Base-by-base conservation (phyloP, 805 yeast species). In the Wickerhamiella nectarea region DNA sequence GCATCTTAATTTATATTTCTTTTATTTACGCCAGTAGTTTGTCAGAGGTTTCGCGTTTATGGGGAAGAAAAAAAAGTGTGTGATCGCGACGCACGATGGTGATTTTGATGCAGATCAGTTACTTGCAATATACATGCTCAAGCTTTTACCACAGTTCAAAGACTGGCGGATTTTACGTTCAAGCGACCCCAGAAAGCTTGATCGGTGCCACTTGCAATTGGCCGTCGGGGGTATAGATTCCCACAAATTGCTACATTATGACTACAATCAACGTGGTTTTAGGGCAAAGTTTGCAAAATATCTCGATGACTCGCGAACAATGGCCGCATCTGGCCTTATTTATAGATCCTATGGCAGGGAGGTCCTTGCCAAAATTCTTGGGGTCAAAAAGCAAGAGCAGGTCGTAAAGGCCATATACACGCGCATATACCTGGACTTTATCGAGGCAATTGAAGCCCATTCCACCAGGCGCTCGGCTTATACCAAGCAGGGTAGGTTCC, bases 1-100 rank as follows among this genome's bases (percentile, higher is more conserved):
- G 42, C 42, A 39, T 37, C 24, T 37, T 26, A 37, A 20, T 28
- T 28, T 28, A 28, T n/a, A 12, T 28, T 12, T 28, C n/a, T 12
- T n/a, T 3, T 4, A 25, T 11, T 25, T 25, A 10, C 3, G 3
- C 9, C 28, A 9, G 4, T 9, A 11, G 28, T 25, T 25, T 25
- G 28, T 25, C 28, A 25, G 28, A 5, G 28, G 9, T n/a, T 11
- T 25, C 28, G 28, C 28, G 28, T 25, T n/a, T n/a, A 25, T 25
- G 28, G 28, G n/a, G n/a, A 25, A 25, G 28, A 25, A 25, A n/a
- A 25, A 25, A n/a, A 25, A 25, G 28, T 4, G 12, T n/a, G 28
- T 25, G 3, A 25, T 25, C 9, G 28, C 28, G 12, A 25, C 28
- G 28, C 28, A 25, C 28, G 28, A 25, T 25, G 28, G 28, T 11